Conservation (phyloP, 306 rosid genomes). For the Quercus suber region DNA sequence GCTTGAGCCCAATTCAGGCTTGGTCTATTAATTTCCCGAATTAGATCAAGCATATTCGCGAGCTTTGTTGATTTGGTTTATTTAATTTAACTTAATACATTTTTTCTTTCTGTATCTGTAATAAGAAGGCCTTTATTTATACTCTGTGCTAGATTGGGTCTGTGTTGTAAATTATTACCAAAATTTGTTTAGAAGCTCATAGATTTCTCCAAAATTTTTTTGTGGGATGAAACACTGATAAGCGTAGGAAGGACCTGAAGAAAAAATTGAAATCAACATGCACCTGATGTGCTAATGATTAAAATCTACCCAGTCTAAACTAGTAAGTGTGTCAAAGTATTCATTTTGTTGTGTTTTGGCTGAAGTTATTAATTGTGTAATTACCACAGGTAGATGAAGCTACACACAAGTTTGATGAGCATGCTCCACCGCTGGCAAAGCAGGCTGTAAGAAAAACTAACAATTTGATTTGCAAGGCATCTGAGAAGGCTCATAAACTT, state of each 20-base stretch:
- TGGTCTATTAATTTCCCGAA: too few relatives aligned
- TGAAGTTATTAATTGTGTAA: neutral
- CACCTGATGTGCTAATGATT: neutral
- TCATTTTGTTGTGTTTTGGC: neutral
- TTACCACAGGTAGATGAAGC: conserved; percentile 61
- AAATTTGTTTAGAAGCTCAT: neutral
- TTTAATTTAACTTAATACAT: too few relatives aligned
- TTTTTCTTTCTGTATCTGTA: too few relatives aligned
- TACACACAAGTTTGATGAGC: conserved; percentile 43
- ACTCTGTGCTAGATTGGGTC: neutral
- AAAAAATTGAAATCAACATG: neutral
- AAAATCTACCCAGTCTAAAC: neutral
- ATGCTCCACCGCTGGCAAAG: conserved; percentile 65
- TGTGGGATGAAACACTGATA: neutral
- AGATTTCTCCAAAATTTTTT: neutral
- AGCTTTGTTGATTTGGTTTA: too few relatives aligned
- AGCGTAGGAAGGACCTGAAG: neutral
- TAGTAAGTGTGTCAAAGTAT: neutral
- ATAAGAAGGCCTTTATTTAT: too few relatives aligned
- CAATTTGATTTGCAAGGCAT: conserved; percentile 28
- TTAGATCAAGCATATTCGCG: too few relatives aligned
- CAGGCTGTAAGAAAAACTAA: conserved; percentile 30
- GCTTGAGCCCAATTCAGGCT: too few relatives aligned
- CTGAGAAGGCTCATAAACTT: conserved; percentile 36
- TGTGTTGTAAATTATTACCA: neutral